Percentiles rank a stretch among this genome's conserved stretches.
Conservation (phyloP, 192 early-diverging fungal species). For the Lunasporangiospora selenospora region DNA sequence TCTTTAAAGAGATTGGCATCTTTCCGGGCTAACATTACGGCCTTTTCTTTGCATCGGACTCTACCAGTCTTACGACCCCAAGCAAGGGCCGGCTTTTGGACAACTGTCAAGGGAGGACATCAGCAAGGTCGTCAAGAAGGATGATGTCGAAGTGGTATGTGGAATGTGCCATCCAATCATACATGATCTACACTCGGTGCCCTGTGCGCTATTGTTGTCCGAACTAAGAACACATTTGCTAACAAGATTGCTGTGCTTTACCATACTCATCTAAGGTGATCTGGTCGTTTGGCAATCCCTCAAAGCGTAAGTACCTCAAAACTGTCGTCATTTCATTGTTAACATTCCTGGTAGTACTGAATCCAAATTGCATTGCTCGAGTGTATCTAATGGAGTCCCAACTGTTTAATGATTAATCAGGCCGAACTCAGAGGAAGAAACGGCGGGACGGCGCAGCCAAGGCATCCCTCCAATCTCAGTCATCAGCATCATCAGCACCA, state of each 20-base stretch:
- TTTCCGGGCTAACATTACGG: neutral
- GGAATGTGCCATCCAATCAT: neutral
- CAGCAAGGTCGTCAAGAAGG: constrained; percentile 51
- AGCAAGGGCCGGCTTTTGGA: constrained; percentile 53
- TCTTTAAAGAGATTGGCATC: neutral
- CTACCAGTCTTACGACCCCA: constrained; percentile 39
- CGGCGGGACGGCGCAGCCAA: constrained; percentile 29
- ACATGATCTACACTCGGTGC: neutral
- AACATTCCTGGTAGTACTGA: no score
- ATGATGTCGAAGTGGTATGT: constrained; percentile 51
- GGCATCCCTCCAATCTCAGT: neutral
- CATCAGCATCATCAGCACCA: neutral
- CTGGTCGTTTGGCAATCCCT: constrained; percentile 40
- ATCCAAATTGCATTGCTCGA: no score
- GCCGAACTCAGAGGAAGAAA: no score
- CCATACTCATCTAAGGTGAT: constrained; percentile 18
- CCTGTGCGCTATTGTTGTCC: constrained; percentile 2
- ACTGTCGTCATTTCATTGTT: no score
- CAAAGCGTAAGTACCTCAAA: no score
- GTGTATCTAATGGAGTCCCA: no score
- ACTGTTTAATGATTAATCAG: no score
- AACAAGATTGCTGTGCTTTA: neutral
- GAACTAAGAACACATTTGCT: neutral
- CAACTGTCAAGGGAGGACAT: constrained; percentile 60
- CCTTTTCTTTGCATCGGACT: neutral